These are phyloP conservation scores for Aspergillus sp. DNA, from an alignment of 2,329 filamentous ascomycete genomes.

Conservation along the genomic window DNA sequence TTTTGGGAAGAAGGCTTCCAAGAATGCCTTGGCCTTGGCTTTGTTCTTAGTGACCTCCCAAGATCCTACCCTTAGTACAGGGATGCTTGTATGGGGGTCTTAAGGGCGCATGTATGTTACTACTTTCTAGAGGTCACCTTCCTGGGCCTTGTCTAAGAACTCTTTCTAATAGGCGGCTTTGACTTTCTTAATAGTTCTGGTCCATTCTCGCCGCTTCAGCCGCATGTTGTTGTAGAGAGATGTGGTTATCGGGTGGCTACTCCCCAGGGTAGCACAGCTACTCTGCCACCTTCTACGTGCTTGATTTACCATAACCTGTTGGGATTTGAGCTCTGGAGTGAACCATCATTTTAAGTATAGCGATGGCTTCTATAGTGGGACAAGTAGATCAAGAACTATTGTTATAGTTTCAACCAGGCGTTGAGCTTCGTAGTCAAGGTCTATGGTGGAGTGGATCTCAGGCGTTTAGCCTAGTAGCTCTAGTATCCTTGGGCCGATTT, in stretches of 20 bases:
- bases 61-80: conserved; percentile 17
- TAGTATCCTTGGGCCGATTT: conserved; percentile 14
- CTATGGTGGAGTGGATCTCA: background rate
- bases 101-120: conserved; percentile 20
- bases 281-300: conserved; percentile 25
- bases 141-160: conserved; percentile 28
- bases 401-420: conserved; percentile 5
- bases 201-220: conserved; percentile 25
- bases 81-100: conserved; percentile 23
- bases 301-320: conserved; percentile 28
- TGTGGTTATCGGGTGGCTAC: conserved; percentile 7
- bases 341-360: conserved; percentile 34
- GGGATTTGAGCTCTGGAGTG: conserved; percentile 27
- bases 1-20: conserved; percentile 25
- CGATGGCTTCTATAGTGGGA: conserved; percentile 12
- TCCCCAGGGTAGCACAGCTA: conserved; percentile 12
- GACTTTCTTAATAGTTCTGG: conserved; percentile 25
- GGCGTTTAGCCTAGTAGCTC: conserved; percentile 14
- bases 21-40: conserved; percentile 24
- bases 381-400: conserved; percentile 18
- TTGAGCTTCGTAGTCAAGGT: background rate
- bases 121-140: conserved; percentile 25
- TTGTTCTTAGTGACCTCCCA: conserved; percentile 24
- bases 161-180: conserved; percentile 28
- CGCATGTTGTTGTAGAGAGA: conserved; percentile 9